Base-by-base conservation (phyloP, 1,139 yeast species). In the Suhomyces panamericanus region DNA sequence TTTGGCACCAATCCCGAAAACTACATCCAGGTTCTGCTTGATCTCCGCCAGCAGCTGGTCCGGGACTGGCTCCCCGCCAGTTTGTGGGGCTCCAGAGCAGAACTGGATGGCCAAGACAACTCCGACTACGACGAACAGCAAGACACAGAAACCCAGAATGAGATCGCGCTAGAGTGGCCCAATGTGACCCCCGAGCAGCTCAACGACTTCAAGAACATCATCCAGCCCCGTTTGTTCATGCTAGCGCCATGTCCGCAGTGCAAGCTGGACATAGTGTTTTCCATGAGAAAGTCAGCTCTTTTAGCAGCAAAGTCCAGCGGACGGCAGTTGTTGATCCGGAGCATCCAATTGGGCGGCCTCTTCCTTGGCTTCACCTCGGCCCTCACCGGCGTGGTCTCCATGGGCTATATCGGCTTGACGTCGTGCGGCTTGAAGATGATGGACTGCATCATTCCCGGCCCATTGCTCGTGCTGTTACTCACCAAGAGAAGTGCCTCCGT, bases 221-320 rank as follows among this genome's bases (percentile, higher is more conserved):
- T 41, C 31, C 32, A 43, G 11, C 42, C 54, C 22, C 34, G 53
- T 6, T 59, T 62, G 14, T 55, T 62, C 22, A 50, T 69, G 4
- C 47, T 67, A 28, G 70, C 72, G 3, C 59, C 67, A 3, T 74
- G 79, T 50, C 78, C 78, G 2, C 79, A 74, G 51, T 74, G 79
- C 51, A 71, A 71, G 49, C 59, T 62, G 35, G 63, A 66, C 33
- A 69, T 74, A 31, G 55, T 63, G 10, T 71, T 74, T 50, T 54
- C 63, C 22, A 63, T 72, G 65, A 60, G 58, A 44, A 48, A 65
- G 32, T 69, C 74, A 24, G 47, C 61, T 2, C 42, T 69, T 9
- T 50, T 74, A 27, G 51, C 66, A 1, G 37, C 63, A 12, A 55
- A 58, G 31, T 42, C 62, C 3, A 56, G 60, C 12, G 37, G 61